These are phyloP conservation scores for Arabidopsis lyrata DNA, from an alignment of 441 rosid genomes.

Conservation along the genomic window DNA sequence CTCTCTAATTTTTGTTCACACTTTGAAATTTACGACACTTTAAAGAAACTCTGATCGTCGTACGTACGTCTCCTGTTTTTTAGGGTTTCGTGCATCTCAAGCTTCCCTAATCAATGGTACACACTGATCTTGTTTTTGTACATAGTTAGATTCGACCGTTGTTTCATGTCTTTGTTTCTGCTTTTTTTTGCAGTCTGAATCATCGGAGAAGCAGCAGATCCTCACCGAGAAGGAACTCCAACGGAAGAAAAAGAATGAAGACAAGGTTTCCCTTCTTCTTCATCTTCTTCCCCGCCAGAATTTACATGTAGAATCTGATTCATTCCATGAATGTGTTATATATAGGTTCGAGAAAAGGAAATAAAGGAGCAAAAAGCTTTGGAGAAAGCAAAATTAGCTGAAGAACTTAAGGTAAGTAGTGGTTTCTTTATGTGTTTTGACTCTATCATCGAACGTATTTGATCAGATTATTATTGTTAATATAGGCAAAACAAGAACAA, in stretches of 20 bases:
- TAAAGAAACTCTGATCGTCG: not conserved
- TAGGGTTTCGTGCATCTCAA: not conserved
- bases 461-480: not conserved
- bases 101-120: not conserved
- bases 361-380: conserved; percentile 79
- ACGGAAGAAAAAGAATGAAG: conserved; percentile 89
- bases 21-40: too few species aligned
- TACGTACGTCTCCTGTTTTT: not conserved
- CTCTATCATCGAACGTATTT: not conserved
- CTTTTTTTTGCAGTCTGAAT: conserved; percentile 46
- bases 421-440: conserved; percentile 42
- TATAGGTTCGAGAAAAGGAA: conserved; percentile 81
- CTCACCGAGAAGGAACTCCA: conserved; percentile 65
- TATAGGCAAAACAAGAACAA: conserved; percentile 24
- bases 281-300: not conserved
- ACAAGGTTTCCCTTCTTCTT: conserved; percentile 56
- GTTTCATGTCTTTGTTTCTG: not conserved
- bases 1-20: not conserved
- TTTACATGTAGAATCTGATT: not conserved
- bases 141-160: not conserved
- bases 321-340: not conserved
- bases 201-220: conserved; percentile 49
- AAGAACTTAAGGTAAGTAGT: conserved; percentile 65
- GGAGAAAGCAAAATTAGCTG: conserved; percentile 76
- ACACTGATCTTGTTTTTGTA: too few species aligned